phyloP scores from a whole-genome alignment of 495 filamentous ascomycete species.

The Aspergillus carlsbadensis region DNA sequence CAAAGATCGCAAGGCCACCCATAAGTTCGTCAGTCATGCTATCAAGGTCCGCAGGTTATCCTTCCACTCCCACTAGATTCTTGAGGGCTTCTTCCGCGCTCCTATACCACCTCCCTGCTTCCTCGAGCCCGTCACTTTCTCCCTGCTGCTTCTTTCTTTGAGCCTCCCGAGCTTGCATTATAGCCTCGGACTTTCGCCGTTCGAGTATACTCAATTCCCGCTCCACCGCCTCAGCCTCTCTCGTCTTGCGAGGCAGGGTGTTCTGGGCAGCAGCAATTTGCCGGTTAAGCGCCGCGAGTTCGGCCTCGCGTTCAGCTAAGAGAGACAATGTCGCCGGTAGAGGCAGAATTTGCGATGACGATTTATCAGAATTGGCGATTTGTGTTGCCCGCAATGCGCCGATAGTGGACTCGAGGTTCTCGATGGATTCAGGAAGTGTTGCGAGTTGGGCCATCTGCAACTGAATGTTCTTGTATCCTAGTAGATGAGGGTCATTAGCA shows the following conservation, averaged over 20 bases:
- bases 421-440: slow-evolving; percentile 61
- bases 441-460: slow-evolving; percentile 58
- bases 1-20: slow-evolving; percentile 19
- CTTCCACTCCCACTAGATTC: slow-evolving; percentile 57
- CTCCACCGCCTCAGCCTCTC: slow-evolving; percentile 69
- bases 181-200: slow-evolving; percentile 63
- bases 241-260: slow-evolving; percentile 66
- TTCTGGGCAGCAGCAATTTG: slow-evolving; percentile 65
- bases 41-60: slow-evolving; percentile 15
- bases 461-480: slow-evolving; percentile 63
- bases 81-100: slow-evolving; percentile 67
- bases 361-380: slow-evolving; percentile 33
- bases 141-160: slow-evolving; percentile 72
- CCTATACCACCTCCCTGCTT: slow-evolving; percentile 78
- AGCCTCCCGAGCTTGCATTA: slow-evolving; percentile 74
- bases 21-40: slow-evolving; percentile 22
- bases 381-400: slow-evolving; percentile 50
- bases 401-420: slow-evolving; percentile 60
- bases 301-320: slow-evolving; percentile 55
- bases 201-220: slow-evolving; percentile 72
- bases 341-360: slow-evolving; percentile 41
- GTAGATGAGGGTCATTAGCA: slow-evolving; percentile 7
- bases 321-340: slow-evolving; percentile 39
- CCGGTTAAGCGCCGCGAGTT: slow-evolving; percentile 63
- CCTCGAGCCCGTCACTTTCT: slow-evolving; percentile 76